phyloP scores from a whole-genome alignment of 768 basidiomycete species.

The Boletales sp. region DNA sequence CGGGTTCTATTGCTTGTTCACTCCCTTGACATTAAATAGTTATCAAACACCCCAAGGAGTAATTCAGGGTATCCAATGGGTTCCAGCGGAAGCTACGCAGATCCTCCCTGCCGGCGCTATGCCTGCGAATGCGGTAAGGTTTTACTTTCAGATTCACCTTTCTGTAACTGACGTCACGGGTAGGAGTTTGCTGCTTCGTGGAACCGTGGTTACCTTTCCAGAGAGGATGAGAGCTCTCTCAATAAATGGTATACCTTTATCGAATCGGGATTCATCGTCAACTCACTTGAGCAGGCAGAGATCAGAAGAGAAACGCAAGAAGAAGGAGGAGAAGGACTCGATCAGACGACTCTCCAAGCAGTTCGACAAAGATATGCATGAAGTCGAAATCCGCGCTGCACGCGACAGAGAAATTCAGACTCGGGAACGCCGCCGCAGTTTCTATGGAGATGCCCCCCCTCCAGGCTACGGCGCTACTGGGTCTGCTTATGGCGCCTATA shows the following conservation, averaged over 20 bases:
- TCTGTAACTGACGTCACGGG: constrained; percentile 1
- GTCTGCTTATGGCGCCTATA: constrained; percentile 22
- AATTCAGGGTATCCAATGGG: constrained; percentile 60
- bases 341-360: constrained; percentile 36
- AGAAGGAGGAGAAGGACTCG: constrained; percentile 46
- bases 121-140: constrained; percentile 53
- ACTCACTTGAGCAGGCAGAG: constrained; percentile 39
- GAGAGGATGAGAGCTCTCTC: constrained; percentile 38
- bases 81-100: constrained; percentile 67
- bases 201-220: constrained; percentile 41
- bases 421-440: constrained; percentile 53
- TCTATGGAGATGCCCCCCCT: constrained; percentile 37
- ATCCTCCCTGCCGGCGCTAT: constrained; percentile 57
- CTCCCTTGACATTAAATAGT: constrained; percentile 34
- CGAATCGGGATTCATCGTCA: not conserved
- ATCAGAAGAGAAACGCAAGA: constrained; percentile 49
- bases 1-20: not conserved
- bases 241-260: constrained; percentile 42
- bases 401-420: constrained; percentile 54
- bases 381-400: constrained; percentile 52
- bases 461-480: constrained; percentile 25
- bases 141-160: constrained; percentile 2
- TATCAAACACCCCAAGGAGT: constrained; percentile 70
- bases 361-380: constrained; percentile 43
- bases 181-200: constrained; percentile 62